Percentiles rank a stretch among this genome's conserved stretches.
phyloP scores from a whole-genome alignment of 2,329 filamentous ascomycete species.

The Neofusicoccum laricinum region DNA sequence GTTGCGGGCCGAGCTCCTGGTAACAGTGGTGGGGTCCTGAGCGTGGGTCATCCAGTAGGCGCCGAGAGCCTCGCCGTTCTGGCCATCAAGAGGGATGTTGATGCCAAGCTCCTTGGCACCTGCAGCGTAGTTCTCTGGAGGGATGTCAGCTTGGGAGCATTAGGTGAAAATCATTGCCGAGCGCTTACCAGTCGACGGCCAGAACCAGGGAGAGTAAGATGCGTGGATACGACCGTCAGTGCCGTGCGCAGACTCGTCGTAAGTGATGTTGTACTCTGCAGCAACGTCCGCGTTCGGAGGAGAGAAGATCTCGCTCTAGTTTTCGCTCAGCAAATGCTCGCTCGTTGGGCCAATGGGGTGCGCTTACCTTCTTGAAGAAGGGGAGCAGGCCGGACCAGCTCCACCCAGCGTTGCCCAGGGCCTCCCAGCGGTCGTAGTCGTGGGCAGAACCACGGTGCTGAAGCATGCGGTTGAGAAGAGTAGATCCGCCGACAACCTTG shows the following conservation, averaged over 20 bases:
- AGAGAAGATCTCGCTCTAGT: conserved; percentile 25
- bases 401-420: conserved; percentile 22
- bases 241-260: conserved; percentile 18
- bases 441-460: background rate
- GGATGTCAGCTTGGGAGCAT: background rate
- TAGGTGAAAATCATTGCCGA: background rate
- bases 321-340: background rate
- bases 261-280: background rate
- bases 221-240: conserved; percentile 16
- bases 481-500: conserved; percentile 22
- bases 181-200: background rate
- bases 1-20: conserved; percentile 11
- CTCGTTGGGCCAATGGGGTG: background rate
- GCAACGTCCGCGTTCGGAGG: background rate
- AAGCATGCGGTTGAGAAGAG: conserved; percentile 30
- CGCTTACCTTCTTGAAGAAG: conserved; percentile 31
- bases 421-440: conserved; percentile 20
- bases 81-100: conserved; percentile 17
- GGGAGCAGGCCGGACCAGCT: conserved; percentile 27
- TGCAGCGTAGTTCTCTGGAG: conserved; percentile 15
- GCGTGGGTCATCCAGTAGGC: conserved; percentile 16
- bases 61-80: conserved; percentile 17
- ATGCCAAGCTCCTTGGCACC: conserved; percentile 20
- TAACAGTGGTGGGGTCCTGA: conserved; percentile 12
- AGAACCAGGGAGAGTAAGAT: conserved; percentile 3